Conservation (phyloP, 441 rosid species). For the Pelargonium australe region DNA sequence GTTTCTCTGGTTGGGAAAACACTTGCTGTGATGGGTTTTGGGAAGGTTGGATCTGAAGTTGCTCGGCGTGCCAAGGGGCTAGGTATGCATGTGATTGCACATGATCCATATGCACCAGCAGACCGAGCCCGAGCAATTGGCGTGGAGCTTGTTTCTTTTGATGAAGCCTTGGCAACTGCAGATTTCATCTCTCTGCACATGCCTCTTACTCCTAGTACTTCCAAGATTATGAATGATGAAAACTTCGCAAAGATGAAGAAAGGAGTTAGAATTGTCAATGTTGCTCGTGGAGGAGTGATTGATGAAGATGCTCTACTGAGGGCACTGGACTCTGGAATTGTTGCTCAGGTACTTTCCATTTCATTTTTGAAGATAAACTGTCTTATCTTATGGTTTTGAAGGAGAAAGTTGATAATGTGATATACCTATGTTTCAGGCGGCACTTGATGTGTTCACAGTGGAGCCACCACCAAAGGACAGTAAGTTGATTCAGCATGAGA, state of each 20-base stretch:
- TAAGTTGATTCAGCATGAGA: conserved; percentile 77
- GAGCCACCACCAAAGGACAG: conserved; percentile 85
- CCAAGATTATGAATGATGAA: conserved; percentile 69
- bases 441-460: conserved; percentile 82
- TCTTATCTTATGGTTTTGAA: neutral
- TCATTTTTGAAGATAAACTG: neutral
- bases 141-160: conserved; percentile 82
- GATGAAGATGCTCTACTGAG: conserved; percentile 91
- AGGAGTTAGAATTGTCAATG: conserved; percentile 83
- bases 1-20: conserved; percentile 97
- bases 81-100: conserved; percentile 91
- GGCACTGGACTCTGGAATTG: conserved; percentile 77
- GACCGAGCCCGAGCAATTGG: conserved; percentile 93
- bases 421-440: conserved; percentile 42
- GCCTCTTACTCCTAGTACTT: conserved; percentile 83
- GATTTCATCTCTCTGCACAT: conserved; percentile 91
- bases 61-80: conserved; percentile 93
- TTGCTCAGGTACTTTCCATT: conserved; percentile 54
- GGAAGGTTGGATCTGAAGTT: conserved; percentile 94
- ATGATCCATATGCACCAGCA: conserved; percentile 93
- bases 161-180: conserved; percentile 64
- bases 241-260: conserved; percentile 90
- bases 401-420: neutral
- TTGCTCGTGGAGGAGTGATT: conserved; percentile 95
- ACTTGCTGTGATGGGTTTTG: conserved; percentile 89